Evolutionary conservation across 1,284 basidiomycete genomes (phyloP), one percentile per base, ranked within the genome.

Genomic region (Omphalotus olearius): DNA sequence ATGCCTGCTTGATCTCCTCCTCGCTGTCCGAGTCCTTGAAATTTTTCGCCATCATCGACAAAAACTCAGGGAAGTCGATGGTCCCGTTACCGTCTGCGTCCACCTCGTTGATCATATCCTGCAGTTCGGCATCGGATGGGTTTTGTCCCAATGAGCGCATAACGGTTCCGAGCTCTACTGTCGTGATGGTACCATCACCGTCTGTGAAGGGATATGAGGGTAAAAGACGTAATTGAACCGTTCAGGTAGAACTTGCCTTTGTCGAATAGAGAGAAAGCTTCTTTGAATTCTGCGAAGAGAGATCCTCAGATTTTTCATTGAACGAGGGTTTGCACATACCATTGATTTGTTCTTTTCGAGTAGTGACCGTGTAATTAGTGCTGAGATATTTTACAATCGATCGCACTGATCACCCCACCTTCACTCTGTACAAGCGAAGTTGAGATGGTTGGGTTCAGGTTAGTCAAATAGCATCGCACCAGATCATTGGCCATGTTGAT

Each of bases 31-130:
- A 92, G 68, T 96, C 91, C 69, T 48, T 33, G 16, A 88, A 85
- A 88, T 96, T 94, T 66, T 93, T 85, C 47, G 91, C 91, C 94
- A 98, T 97, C 85, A 98, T 93, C 56, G 89, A 6, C 25, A 87
- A 71, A 73, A 91, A 88, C 63, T 91, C 89, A 56, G 86, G 85
- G 68, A 93, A 93, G 70, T 93, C 91, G 68, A 93, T 93, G 58
- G 87, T 91, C 58, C 90, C 90, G 60, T 80, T 79, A 16, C 77
- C 74, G 62, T 79, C 78, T 25, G 72, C 74, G 62, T 83, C 80
- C 30, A 45, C 46, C 69, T 89, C 87, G 71, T 86, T 88, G 75
- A 91, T 91, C 91, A 94, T 94, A 72, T 93, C 89, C 67, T 89
- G 85, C 40, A 93, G 74, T 72, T 94, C 89, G 4, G 87, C 87